Percentiles rank a stretch among this genome's conserved stretches.
Evolutionary conservation across 768 basidiomycete species (phyloP).

Genomic region (Collybiopsis confluens): DNA sequence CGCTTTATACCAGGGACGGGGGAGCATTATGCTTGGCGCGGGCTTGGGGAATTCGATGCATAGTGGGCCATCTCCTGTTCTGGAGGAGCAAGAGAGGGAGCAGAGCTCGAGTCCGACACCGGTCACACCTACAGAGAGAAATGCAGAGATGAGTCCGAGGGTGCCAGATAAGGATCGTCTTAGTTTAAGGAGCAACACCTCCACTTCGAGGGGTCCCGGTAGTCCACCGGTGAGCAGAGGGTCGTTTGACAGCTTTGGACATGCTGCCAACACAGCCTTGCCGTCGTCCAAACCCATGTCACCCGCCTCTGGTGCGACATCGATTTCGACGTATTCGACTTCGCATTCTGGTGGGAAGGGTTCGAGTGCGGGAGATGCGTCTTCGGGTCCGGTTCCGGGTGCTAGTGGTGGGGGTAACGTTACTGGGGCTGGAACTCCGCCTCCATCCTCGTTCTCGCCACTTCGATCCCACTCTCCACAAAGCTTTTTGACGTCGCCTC

Average conservation of each 20-base stretch:
- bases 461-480: slow-evolving; percentile 11
- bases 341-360: not conserved
- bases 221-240: not conserved
- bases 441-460: not conserved
- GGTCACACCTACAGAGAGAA: not conserved
- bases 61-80: slow-evolving; percentile 9
- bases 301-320: not conserved
- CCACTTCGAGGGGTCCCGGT: not conserved
- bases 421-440: no score
- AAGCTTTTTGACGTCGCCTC: slow-evolving; percentile 32
- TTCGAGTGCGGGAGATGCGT: no score
- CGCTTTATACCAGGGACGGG: slow-evolving; percentile 22
- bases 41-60: not conserved
- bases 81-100: slow-evolving; percentile 10
- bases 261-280: not conserved
- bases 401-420: no score
- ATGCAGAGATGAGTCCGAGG: not conserved
- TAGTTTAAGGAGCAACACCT: not conserved
- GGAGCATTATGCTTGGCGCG: slow-evolving; percentile 8
- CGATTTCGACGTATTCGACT: not conserved
- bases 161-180: slow-evolving; percentile 3
- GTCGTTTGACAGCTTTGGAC: slow-evolving; percentile 1
- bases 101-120: not conserved
- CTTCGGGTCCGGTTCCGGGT: no score
- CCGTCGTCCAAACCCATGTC: not conserved